These are phyloP conservation scores for Neoboletus subvelutipes DNA, from an alignment of 768 basidiomycete genomes.

Conservation along the genomic window DNA sequence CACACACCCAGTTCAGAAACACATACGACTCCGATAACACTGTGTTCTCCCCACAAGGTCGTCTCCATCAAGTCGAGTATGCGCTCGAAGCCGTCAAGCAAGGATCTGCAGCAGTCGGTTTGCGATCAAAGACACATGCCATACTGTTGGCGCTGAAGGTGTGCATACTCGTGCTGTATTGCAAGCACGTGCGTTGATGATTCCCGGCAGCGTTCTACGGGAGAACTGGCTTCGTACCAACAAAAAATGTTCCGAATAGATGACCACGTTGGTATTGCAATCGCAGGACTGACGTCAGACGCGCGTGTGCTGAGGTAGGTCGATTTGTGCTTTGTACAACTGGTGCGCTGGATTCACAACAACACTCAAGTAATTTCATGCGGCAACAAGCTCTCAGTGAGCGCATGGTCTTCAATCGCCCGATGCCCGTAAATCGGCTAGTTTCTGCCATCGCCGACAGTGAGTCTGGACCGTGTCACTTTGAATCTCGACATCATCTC, in stretches of 20 bases:
- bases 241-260: constrained; percentile 99
- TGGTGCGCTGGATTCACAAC: background rate
- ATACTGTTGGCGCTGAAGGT: constrained; percentile 93
- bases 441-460: constrained; percentile 95
- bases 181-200: constrained; percentile 4
- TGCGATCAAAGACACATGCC: constrained; percentile 94
- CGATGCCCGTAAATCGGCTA: constrained; percentile 90
- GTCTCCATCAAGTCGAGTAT: constrained; percentile 97
- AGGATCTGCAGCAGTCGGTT: constrained; percentile 96
- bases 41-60: constrained; percentile 94
- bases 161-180: constrained; percentile 15
- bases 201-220: constrained; percentile 81
- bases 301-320: constrained; percentile 90
- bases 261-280: constrained; percentile 98
- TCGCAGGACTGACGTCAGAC: constrained; percentile 98
- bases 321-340: background rate
- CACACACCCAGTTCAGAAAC: constrained; percentile 72
- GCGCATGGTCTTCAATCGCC: constrained; percentile 93
- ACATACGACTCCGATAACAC: constrained; percentile 99
- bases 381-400: constrained; percentile 96
- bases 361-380: constrained; percentile 86
- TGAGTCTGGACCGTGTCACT: constrained; percentile 40
- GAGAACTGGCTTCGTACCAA: constrained; percentile 98
- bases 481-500: constrained; percentile 3
- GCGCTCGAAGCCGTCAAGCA: constrained; percentile 99